Evolutionary conservation across 345 rosid species (phyloP).

Genomic region (Psidium guajava): DNA sequence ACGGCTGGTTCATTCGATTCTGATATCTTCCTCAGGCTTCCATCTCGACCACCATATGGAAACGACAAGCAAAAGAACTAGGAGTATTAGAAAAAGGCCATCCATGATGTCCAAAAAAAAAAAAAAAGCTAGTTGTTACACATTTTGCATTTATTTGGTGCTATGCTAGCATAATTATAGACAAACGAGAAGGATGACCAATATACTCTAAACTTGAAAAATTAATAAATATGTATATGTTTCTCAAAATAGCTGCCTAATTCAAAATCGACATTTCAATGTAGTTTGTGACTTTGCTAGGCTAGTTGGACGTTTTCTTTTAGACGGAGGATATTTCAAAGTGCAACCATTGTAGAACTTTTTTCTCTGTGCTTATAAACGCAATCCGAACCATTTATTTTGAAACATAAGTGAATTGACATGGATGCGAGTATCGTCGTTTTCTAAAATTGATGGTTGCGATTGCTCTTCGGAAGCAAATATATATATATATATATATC

Average conservation of each 20-base stretch:
- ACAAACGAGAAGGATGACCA: not conserved
- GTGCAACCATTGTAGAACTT: not conserved
- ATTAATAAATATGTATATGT: not conserved
- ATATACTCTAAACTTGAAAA: not conserved
- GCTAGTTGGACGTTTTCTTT: not conserved
- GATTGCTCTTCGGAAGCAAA: not conserved
- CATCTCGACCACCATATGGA: too few species aligned
- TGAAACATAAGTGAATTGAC: not conserved
- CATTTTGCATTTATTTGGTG: not conserved
- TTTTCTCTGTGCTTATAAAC: too few species aligned
- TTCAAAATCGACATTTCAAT: not conserved
- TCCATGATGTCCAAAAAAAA: too few species aligned
- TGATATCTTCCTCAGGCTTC: too few species aligned
- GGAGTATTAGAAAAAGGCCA: too few species aligned
- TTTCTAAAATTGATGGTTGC: not conserved
- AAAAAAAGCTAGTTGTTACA: too few species aligned
- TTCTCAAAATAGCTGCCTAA: not conserved
- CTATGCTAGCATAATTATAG: not conserved
- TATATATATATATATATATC: too few species aligned
- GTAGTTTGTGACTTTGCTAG: not conserved
- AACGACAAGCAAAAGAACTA: too few species aligned
- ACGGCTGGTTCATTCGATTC: too few species aligned
- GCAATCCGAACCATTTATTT: not conserved
- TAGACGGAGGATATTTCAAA: not conserved
- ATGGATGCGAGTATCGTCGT: accelerated